Conservation (phyloP, 768 basidiomycete species). For the Leccinum obscurum region DNA sequence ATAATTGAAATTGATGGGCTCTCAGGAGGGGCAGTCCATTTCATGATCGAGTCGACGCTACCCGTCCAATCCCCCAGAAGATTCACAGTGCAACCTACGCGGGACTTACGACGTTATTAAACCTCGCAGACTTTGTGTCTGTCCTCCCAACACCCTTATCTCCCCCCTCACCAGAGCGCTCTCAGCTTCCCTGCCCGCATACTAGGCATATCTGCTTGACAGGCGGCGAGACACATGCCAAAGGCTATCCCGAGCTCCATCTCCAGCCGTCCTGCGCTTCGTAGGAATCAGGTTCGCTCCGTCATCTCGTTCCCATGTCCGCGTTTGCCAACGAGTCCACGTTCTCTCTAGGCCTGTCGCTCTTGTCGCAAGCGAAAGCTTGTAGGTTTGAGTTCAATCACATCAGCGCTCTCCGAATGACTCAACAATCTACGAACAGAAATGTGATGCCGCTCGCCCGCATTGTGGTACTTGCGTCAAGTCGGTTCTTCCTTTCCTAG, state of each 20-base stretch:
- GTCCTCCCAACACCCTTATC: not conserved
- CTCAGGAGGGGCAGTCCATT: not conserved
- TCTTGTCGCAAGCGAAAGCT: constrained; percentile 84
- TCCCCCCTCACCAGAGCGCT: not conserved
- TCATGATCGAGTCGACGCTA: not conserved
- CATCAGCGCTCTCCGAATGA: not conserved
- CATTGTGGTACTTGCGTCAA: constrained; percentile 85
- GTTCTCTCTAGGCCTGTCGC: constrained; percentile 60
- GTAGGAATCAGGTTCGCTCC: constrained; percentile 68
- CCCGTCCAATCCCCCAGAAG: constrained; percentile 3
- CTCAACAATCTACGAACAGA: constrained; percentile 43
- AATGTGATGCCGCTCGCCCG: constrained; percentile 86
- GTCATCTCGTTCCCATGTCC: not conserved
- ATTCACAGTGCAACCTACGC: not conserved
- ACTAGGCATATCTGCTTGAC: not conserved
- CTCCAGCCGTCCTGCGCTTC: constrained; percentile 61
- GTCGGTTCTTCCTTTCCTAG: constrained; percentile 42
- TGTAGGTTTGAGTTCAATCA: constrained; percentile 42
- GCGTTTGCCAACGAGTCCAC: constrained; percentile 10
- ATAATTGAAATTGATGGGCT: constrained; percentile 17
- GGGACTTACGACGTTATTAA: not conserved
- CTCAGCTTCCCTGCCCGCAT: not conserved
- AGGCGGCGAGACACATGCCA: constrained; percentile 51
- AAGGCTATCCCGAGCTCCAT: constrained; percentile 47
- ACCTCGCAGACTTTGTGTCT: not conserved